Conservation (phyloP, 106 monocot species). For the Hemerocallis citrina region DNA sequence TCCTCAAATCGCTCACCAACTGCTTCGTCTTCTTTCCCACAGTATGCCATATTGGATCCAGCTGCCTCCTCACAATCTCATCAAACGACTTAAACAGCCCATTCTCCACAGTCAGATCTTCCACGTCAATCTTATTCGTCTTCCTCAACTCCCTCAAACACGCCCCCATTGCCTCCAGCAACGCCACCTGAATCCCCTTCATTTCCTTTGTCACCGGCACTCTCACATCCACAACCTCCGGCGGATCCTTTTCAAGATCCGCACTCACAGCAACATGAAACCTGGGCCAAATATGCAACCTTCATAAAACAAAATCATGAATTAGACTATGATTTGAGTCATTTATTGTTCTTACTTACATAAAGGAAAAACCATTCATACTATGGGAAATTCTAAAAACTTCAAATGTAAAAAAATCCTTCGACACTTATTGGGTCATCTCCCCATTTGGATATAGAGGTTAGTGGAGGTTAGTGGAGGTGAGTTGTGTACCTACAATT, state of each 20-base stretch:
- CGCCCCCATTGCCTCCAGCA: conserved; percentile 86
- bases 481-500: too few species aligned
- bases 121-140: conserved; percentile 97
- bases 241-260: conserved; percentile 67
- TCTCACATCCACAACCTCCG: conserved; percentile 81
- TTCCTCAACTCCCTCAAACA: conserved; percentile 88
- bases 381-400: too few species aligned
- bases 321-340: too few species aligned
- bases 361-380: too few species aligned
- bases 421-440: too few species aligned
- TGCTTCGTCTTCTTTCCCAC: conserved; percentile 94
- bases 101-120: conserved; percentile 90
- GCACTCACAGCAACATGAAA: conserved; percentile 79
- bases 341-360: too few species aligned
- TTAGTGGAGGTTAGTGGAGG: too few species aligned
- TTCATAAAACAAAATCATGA: too few species aligned
- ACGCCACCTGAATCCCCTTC: conserved; percentile 72
- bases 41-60: conserved; percentile 96
- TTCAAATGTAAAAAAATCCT: too few species aligned
- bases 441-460: too few species aligned
- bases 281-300: conserved; percentile 88
- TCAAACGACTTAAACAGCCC: conserved; percentile 98
- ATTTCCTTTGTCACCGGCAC: conserved; percentile 72
- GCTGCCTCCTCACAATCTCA: conserved; percentile 90
- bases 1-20: conserved; percentile 84